Percentiles rank a stretch among this genome's conserved stretches.
Evolutionary conservation across 345 rosid species (phyloP).

Genomic region (Lepidium didymum): DNA sequence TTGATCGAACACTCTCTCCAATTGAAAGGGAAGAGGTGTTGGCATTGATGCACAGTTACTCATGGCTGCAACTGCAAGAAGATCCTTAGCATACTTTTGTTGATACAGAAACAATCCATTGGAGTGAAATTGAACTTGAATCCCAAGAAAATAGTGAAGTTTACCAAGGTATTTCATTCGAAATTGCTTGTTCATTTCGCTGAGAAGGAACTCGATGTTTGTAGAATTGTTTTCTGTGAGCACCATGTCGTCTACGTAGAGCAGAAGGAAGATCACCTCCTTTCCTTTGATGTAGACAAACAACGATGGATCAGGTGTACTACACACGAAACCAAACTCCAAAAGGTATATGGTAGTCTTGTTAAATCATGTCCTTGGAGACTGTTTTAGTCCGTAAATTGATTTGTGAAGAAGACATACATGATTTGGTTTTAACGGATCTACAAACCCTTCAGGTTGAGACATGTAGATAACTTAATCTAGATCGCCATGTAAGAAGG

Average conservation of each 20-base stretch:
- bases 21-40: neutral
- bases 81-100: neutral
- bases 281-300: neutral
- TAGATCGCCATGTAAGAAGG: neutral
- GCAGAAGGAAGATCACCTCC: fast-evolving
- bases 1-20: neutral
- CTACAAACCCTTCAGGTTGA: neutral
- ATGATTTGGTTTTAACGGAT: neutral
- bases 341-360: neutral
- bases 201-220: fast-evolving
- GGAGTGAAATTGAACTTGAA: fast-evolving
- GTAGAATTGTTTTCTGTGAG: fast-evolving
- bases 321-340: fast-evolving
- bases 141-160: fast-evolving
- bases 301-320: fast-evolving
- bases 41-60: neutral
- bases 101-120: neutral
- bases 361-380: fast-evolving
- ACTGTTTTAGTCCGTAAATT: neutral
- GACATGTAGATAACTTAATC: neutral
- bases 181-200: fast-evolving
- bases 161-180: neutral
- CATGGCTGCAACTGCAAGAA: neutral
- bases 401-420: neutral
- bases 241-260: neutral